Conservation (phyloP, 2,329 filamentous ascomycete genomes). For the Ascocoryne sarcoides region DNA sequence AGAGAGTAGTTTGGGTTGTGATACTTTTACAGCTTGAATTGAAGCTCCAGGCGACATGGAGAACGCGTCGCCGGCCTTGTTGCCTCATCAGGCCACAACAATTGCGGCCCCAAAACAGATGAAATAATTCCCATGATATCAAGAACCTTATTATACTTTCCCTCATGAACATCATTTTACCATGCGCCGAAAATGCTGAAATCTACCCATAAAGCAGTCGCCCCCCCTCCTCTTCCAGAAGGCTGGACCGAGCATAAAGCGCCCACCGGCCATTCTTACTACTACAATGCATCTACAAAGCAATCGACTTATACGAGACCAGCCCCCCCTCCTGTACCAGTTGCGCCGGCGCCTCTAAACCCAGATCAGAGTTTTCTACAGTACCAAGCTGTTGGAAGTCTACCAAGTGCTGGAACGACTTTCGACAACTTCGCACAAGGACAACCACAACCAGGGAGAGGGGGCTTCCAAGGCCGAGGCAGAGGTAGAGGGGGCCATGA, state of each 20-base stretch:
- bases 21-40: conserved; percentile 9
- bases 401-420: conserved; percentile 29
- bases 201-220: conserved; percentile 61
- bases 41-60: conserved; percentile 20
- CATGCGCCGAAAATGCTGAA: conserved; percentile 68
- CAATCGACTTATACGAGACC: conserved; percentile 82
- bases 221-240: conserved; percentile 52
- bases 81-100: background rate
- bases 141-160: background rate
- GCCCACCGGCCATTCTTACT: conserved; percentile 75
- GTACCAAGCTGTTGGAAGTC: conserved; percentile 32
- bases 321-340: conserved; percentile 14
- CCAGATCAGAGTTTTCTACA: conserved; percentile 34
- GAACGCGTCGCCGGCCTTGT: conserved; percentile 14
- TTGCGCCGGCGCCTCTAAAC: conserved; percentile 19
- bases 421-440: conserved; percentile 22
- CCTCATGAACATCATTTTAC: conserved; percentile 1
- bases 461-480: conserved; percentile 37
- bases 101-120: too few species aligned
- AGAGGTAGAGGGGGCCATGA: conserved; percentile 47
- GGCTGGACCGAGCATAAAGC: conserved; percentile 94
- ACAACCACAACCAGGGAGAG: conserved; percentile 25
- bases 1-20: conserved; percentile 6
- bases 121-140: conserved; percentile 1
- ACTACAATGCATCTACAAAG: conserved; percentile 74